These are phyloP conservation scores for Ophiocordyceps australis DNA, from an alignment of 2,329 filamentous ascomycete species.

Conservation along the genomic window DNA sequence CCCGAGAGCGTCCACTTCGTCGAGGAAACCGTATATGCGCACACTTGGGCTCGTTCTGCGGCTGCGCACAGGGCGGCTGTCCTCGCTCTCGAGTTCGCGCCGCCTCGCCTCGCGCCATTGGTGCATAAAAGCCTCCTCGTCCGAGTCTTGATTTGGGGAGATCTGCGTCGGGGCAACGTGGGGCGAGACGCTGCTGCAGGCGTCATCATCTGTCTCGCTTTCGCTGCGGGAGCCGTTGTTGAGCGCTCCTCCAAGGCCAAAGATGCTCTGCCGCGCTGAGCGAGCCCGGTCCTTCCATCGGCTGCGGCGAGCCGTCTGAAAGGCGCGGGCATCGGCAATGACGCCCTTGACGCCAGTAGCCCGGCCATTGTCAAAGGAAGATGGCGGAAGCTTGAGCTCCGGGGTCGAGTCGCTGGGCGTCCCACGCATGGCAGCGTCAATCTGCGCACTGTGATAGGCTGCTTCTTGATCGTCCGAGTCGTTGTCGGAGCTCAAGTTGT, in stretches of 20 bases:
- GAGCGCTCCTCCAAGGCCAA: slow-evolving; percentile 21
- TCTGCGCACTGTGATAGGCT: slow-evolving; percentile 29
- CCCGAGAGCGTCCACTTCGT: slow-evolving; percentile 72
- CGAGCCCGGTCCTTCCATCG: slow-evolving; percentile 35
- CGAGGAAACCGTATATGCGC: slow-evolving; percentile 60
- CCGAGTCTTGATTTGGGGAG: slow-evolving; percentile 43
- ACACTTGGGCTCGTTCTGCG: slow-evolving; percentile 61
- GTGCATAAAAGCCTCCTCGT: slow-evolving; percentile 66
- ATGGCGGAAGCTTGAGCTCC: slow-evolving; percentile 41
- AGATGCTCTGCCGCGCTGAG: slow-evolving; percentile 34
- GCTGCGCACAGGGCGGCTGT: slow-evolving; percentile 34
- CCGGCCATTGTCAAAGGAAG: slow-evolving; percentile 45
- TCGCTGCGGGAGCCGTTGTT: slow-evolving; percentile 14
- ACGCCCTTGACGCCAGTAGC: slow-evolving; percentile 76
- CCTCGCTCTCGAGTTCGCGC: slow-evolving; percentile 53
- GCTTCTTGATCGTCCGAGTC: slow-evolving; percentile 41
- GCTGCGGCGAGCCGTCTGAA: slow-evolving; percentile 44
- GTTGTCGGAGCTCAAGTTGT: too few species aligned
- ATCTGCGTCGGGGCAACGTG: slow-evolving; percentile 27
- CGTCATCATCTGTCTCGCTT: slow-evolving; percentile 28
- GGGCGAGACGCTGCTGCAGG: slow-evolving; percentile 24
- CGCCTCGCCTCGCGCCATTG: slow-evolving; percentile 72
- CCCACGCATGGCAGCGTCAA: slow-evolving; percentile 49
- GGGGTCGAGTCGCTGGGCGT: slow-evolving; percentile 27
- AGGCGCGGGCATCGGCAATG: slow-evolving; percentile 67